Conservation (phyloP, 768 basidiomycete genomes). For the Hortiboletus flavorubellus region DNA sequence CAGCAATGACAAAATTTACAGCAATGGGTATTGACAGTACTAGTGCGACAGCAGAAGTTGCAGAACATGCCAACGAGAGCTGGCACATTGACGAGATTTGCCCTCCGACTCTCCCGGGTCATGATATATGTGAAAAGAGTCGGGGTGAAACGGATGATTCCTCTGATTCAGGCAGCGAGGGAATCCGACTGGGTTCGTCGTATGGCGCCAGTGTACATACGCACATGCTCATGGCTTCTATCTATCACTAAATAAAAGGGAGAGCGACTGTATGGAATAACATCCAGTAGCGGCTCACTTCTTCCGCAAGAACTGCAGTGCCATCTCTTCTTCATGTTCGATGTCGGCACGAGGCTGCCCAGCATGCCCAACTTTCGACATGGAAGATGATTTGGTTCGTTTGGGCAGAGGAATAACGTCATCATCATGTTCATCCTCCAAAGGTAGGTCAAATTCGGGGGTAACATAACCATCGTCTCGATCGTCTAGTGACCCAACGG, state of each 20-base stretch:
- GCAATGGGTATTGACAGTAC: slow-evolving; percentile 1
- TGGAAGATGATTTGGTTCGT: slow-evolving; percentile 27
- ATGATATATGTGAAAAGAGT: not conserved
- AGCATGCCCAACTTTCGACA: slow-evolving; percentile 28
- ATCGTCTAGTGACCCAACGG: slow-evolving; percentile 37
- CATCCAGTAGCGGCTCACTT: slow-evolving; percentile 15
- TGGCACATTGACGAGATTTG: slow-evolving; percentile 8
- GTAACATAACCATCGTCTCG: slow-evolving; percentile 72
- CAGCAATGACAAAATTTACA: slow-evolving; percentile 15
- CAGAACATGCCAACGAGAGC: not conserved
- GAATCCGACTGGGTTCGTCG: not conserved
- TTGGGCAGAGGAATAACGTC: slow-evolving; percentile 27
- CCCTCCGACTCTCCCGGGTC: slow-evolving; percentile 4
- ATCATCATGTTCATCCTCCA: slow-evolving; percentile 36
- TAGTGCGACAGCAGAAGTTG: not conserved
- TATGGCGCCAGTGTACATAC: not conserved
- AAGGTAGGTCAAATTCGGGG: slow-evolving; percentile 61
- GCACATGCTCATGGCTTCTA: not conserved
- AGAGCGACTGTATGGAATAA: slow-evolving; percentile 1
- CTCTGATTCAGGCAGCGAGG: no score
- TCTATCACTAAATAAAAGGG: not conserved
- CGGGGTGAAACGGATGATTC: not conserved
- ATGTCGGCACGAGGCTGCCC: slow-evolving; percentile 28
- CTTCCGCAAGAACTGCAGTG: slow-evolving; percentile 52
- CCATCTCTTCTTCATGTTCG: slow-evolving; percentile 62